phyloP scores from a whole-genome alignment of 2,329 filamentous ascomycete species.

The Colletotrichum caudatum region DNA sequence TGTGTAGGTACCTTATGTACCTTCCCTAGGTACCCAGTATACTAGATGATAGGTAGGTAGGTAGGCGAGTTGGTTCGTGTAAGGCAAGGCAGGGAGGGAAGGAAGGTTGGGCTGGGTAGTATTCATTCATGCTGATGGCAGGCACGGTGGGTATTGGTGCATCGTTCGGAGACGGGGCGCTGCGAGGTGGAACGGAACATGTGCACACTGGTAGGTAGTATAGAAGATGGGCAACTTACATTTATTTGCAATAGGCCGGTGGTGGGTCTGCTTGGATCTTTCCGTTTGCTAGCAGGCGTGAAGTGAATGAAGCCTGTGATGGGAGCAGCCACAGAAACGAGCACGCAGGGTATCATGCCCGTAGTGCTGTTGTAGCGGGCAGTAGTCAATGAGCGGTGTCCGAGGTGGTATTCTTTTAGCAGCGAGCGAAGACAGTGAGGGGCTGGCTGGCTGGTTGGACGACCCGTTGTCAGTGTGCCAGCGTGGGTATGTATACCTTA shows the following conservation, averaged over 20 bases:
- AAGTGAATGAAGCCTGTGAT: constrained; percentile 15
- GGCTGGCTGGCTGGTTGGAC: neutral
- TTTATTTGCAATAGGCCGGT: constrained; percentile 8
- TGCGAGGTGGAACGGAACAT: neutral
- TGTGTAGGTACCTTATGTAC: neutral
- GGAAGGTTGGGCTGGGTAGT: constrained; percentile 18
- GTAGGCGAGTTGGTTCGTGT: constrained; percentile 20
- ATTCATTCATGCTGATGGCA: neutral
- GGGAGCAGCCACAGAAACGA: constrained; percentile 22
- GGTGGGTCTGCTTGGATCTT: neutral
- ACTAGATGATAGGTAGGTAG: neutral
- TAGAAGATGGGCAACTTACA: constrained; percentile 1
- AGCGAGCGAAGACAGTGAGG: constrained; percentile 11
- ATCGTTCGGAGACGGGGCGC: neutral
- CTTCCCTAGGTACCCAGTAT: neutral
- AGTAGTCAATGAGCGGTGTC: constrained; percentile 21
- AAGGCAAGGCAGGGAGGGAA: constrained; percentile 11
- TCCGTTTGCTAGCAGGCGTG: constrained; percentile 12
- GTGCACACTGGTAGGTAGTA: neutral
- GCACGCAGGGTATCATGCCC: constrained; percentile 14
- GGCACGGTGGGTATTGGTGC: neutral
- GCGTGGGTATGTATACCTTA: neutral
- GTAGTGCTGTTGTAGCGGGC: constrained; percentile 28
- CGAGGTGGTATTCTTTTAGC: neutral
- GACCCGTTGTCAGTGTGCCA: constrained; percentile 13